Percentiles rank a stretch among this genome's conserved stretches.
Evolutionary conservation across 768 basidiomycete genomes (phyloP).

Genomic region (Phanerodontia chrysosporium): DNA sequence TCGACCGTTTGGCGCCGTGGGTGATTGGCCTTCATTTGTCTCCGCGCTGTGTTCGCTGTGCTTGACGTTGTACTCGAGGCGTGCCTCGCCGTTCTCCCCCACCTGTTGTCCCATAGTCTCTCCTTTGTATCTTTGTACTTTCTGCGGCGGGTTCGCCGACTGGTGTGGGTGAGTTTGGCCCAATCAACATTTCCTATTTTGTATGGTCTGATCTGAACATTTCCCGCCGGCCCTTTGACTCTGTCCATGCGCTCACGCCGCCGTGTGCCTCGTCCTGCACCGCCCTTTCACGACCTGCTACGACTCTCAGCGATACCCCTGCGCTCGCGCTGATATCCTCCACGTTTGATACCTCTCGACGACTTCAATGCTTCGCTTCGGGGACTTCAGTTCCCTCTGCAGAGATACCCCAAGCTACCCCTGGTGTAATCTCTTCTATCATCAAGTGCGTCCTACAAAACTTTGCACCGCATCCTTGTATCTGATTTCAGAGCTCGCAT

Average conservation of each 20-base stretch:
- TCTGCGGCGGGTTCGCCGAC: background rate
- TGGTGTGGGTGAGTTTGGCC: background rate
- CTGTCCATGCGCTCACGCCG: background rate
- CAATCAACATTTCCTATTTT: conserved; percentile 4
- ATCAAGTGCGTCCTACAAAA: conserved; percentile 50
- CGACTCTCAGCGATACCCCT: conserved; percentile 14
- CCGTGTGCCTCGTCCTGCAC: conserved; percentile 4
- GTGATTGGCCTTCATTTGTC: background rate
- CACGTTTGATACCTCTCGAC: background rate
- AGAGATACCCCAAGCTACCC: conserved; percentile 72
- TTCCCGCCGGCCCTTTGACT: background rate
- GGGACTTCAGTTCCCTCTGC: conserved; percentile 71
- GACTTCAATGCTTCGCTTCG: conserved; percentile 54
- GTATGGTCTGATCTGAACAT: conserved; percentile 8
- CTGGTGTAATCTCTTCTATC: conserved; percentile 94
- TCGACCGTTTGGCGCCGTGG: background rate
- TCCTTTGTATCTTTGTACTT: conserved; percentile 2
- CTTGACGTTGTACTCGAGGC: conserved; percentile 3
- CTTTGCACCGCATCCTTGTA: conserved; percentile 8
- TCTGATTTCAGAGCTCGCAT: conserved; percentile 7
- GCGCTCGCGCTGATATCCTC: conserved; percentile 1
- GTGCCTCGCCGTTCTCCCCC: background rate
- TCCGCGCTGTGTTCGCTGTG: conserved; percentile 4
- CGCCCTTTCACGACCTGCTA: conserved; percentile 10
- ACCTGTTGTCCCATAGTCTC: background rate